Base-by-base conservation (phyloP, 2,329 filamentous ascomycete species). In the Colletotrichum sp. region DNA sequence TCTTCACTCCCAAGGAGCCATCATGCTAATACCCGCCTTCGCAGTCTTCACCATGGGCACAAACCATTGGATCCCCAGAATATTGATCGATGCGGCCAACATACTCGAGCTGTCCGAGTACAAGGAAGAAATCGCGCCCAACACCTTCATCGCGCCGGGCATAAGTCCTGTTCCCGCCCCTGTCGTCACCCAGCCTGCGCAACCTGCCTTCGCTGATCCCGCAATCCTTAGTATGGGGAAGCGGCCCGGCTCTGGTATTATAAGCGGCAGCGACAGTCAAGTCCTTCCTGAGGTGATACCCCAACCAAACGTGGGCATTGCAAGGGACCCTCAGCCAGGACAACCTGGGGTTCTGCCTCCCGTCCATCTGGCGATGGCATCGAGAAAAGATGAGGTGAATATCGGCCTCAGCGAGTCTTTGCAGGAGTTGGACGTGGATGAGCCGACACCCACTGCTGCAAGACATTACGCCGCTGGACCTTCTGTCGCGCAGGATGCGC, bases 141-240 rank as follows among this genome's bases (percentile, higher is more conserved):
- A 80, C n/a, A 81, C 80, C 6, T 80, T 83, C 55, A 76, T 77
- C 24, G 78, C 81, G 73, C 79, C 82, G 26, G 68, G 78, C 32
- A 72, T 78, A 71, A 79, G 79, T 77, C 71, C 80, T 72, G 69
- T 79, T 57, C 73, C 81, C 26, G 79, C 81, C 16, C 78, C 83
- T 18, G 69, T 78, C 7, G 72, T 82, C 26, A 73, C 81, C 68
- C 83, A 81, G 48, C 79, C 81, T 60, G 75, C 79, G 68, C 83
- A 86, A 77, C 79, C 86, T 34, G 80, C 87, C 1, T 95, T 97
- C 80, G 89, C 93, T n/a, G 95, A 98, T 80, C 95, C 95, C 13
- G 95, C 95, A 5, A 98, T 98, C 71, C 83, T 98, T 61, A 96
- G 95, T 81, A 90, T 95, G 66, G 87, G 87, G 26, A 86, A 86